A percentile compares a stretch with the other conserved stretches of the same genome.
Evolutionary conservation across 345 rosid species (phyloP).

Genomic region (Salix arbutifolia): DNA sequence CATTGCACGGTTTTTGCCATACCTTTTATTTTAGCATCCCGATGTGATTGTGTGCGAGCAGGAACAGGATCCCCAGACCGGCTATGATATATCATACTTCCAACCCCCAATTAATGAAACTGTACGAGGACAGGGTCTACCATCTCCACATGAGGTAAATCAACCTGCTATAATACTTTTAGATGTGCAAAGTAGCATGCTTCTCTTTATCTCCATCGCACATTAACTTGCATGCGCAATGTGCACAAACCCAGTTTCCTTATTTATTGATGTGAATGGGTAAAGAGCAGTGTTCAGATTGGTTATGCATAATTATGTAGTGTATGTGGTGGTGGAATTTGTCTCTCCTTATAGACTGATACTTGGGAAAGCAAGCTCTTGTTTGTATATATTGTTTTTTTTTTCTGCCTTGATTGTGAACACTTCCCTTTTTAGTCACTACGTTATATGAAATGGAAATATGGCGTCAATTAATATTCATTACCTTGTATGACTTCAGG

Average conservation of each 20-base stretch:
- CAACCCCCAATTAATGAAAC: slow-evolving; percentile 61
- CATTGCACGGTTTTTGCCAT: neutral
- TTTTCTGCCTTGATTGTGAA: neutral
- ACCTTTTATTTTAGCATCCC: neutral
- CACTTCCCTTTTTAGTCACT: neutral
- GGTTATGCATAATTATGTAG: neutral
- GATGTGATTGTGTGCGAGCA: slow-evolving; percentile 25
- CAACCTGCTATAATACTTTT: neutral
- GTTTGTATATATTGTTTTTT: neutral
- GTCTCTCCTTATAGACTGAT: neutral
- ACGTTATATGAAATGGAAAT: neutral
- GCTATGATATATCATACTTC: slow-evolving; percentile 69
- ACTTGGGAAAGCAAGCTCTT: neutral
- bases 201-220: neutral
- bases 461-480: neutral
- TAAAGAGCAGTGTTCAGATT: neutral
- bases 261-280: neutral
- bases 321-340: neutral
- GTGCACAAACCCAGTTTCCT: neutral
- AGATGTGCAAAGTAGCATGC: neutral
- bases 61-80: slow-evolving; percentile 60
- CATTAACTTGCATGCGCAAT: neutral
- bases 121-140: slow-evolving; percentile 53
- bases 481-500: slow-evolving; percentile 31
- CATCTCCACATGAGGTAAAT: slow-evolving; percentile 73